Percentiles rank a stretch among this genome's conserved stretches.
Conservation (phyloP, 805 yeast species). For the Metschnikowia orientalis region DNA sequence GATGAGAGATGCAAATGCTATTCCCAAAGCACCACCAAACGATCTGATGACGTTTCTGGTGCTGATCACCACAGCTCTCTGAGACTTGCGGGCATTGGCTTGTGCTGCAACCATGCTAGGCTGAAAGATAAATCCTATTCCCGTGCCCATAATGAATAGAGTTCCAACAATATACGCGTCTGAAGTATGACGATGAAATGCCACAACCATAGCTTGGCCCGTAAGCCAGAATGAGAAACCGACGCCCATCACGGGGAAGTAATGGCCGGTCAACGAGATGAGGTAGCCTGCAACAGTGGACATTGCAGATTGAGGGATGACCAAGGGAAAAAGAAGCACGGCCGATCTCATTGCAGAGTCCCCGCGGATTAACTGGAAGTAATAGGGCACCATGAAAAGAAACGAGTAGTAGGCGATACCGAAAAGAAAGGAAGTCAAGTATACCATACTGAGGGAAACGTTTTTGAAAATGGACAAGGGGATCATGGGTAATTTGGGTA, state of each 20-base stretch:
- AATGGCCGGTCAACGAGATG: conserved; percentile 42
- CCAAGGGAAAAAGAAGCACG: conserved; percentile 38
- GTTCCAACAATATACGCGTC: conserved; percentile 36
- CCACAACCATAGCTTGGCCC: conserved; percentile 37
- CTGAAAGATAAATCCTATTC: conserved; percentile 50
- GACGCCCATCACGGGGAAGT: conserved; percentile 33
- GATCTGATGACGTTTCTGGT: conserved; percentile 54
- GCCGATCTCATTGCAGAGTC: conserved; percentile 38
- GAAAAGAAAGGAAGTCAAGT: conserved; percentile 38
- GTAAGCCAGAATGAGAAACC: conserved; percentile 43
- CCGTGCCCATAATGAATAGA: conserved; percentile 34
- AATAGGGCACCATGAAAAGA: conserved; percentile 46
- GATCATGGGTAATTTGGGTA: conserved; percentile 50
- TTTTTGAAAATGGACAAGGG: conserved; percentile 44
- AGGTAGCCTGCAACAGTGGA: conserved; percentile 45
- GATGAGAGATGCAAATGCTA: conserved; percentile 43
- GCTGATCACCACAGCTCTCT: conserved; percentile 56
- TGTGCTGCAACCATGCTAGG: conserved; percentile 54
- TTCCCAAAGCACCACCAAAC: conserved; percentile 60
- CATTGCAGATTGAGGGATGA: conserved; percentile 34
- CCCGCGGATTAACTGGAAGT: conserved; percentile 44
- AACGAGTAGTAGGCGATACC: conserved; percentile 48
- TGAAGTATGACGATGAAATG: conserved; percentile 26
- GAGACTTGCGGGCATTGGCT: conserved; percentile 47
- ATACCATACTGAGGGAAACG: conserved; percentile 29